Conservation (phyloP, 2,329 filamentous ascomycete genomes). For the Ceratocystis ficicola region DNA sequence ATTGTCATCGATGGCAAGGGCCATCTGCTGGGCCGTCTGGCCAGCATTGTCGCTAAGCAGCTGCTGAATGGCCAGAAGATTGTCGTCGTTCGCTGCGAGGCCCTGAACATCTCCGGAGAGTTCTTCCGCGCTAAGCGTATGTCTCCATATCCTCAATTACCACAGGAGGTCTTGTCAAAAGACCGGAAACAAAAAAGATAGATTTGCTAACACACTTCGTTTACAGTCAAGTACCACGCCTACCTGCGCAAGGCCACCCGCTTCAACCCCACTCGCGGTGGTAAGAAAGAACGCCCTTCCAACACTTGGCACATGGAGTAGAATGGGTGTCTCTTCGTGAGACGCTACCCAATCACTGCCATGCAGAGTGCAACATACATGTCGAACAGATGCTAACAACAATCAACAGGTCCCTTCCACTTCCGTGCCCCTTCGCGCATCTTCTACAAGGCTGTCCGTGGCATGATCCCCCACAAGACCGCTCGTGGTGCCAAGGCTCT, state of each 20-base stretch:
- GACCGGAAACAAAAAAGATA: neutral
- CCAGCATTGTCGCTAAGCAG: constrained; percentile 97
- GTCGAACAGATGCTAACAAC: constrained; percentile 28
- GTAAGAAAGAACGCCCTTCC: constrained; percentile 40
- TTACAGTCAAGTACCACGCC: constrained; percentile 97
- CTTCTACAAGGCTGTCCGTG: constrained; percentile 99
- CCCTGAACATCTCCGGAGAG: constrained; percentile 99
- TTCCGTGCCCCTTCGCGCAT: constrained; percentile 98
- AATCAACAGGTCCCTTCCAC: constrained; percentile 79
- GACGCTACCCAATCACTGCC: neutral
- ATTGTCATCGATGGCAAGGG: constrained; percentile 99
- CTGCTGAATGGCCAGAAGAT: constrained; percentile 99
- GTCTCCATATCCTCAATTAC: constrained; percentile 35
- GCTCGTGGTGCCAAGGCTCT: constrained; percentile 90
- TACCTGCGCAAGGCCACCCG: constrained; percentile 99
- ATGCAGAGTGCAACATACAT: neutral
- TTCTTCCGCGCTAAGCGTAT: constrained; percentile 99
- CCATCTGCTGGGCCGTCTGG: constrained; percentile 97
- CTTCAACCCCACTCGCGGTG: constrained; percentile 98
- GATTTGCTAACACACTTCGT: constrained; percentile 14
- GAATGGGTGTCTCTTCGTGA: neutral
- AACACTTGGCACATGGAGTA: neutral
- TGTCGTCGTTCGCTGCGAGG: constrained; percentile 96
- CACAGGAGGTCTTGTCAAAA: neutral
- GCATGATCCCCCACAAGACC: constrained; percentile 99